Evolutionary conservation across 371 early-diverging fungal species (phyloP).

Genomic region (Mucor saturninus): DNA sequence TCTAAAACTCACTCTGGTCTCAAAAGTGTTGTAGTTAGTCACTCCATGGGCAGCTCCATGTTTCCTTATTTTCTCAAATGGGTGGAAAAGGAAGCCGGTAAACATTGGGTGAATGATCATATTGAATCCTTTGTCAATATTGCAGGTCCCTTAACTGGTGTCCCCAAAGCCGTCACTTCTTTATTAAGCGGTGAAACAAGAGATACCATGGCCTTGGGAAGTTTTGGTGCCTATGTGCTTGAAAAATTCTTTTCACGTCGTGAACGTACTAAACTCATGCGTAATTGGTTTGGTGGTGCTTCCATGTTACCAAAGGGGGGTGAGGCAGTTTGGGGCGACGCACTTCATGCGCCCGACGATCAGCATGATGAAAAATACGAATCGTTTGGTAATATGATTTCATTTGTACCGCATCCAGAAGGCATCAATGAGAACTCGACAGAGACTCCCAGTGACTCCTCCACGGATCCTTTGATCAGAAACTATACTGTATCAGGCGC

Average conservation of each 20-base stretch:
- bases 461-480: slow-evolving; percentile 18
- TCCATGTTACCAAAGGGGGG: slow-evolving; percentile 91
- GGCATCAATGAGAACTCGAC: slow-evolving; percentile 20
- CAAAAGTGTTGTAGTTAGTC: slow-evolving; percentile 71
- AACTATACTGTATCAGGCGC: slow-evolving; percentile 62
- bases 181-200: slow-evolving; percentile 81
- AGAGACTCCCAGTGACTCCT: slow-evolving; percentile 14
- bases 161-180: slow-evolving; percentile 84
- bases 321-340: slow-evolving; percentile 79
- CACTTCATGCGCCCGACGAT: slow-evolving; percentile 71
- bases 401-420: slow-evolving; percentile 27
- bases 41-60: slow-evolving; percentile 69
- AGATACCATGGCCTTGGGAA: slow-evolving; percentile 87
- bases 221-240: slow-evolving; percentile 76
- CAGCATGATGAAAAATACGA: slow-evolving; percentile 24
- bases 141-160: slow-evolving; percentile 89
- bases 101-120: slow-evolving; percentile 81
- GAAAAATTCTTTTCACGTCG: slow-evolving; percentile 85
- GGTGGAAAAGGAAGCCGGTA: slow-evolving; percentile 86
- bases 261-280: slow-evolving; percentile 79
- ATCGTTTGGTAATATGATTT: slow-evolving; percentile 46
- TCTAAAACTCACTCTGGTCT: slow-evolving; percentile 51
- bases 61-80: slow-evolving; percentile 91
- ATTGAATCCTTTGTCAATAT: slow-evolving; percentile 86
- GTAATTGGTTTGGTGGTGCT: slow-evolving; percentile 85